phyloP scores from a whole-genome alignment of 345 rosid genomes.

The Passiflora organensis region DNA sequence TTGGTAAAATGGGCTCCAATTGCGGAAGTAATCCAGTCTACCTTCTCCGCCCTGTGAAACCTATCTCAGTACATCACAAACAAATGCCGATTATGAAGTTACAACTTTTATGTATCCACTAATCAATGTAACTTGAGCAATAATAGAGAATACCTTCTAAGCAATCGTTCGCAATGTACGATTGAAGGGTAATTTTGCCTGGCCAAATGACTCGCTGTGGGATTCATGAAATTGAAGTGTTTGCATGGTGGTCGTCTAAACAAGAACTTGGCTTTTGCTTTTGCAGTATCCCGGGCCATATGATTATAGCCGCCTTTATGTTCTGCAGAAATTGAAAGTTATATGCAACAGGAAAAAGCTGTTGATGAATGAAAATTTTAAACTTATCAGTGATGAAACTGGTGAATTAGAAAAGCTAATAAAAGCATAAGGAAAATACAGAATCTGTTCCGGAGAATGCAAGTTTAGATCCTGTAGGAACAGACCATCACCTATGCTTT shows the following conservation, averaged over 20 bases:
- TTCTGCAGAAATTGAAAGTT: constrained; percentile 16
- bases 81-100: no score
- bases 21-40: constrained; percentile 29
- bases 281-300: constrained; percentile 13
- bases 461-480: no score
- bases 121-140: constrained; percentile 2
- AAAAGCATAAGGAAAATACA: no score
- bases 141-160: constrained; percentile 34
- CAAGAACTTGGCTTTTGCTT: constrained; percentile 15
- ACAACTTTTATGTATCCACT: background rate
- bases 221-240: constrained; percentile 64
- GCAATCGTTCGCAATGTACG: constrained; percentile 31
- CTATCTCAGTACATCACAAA: constrained; percentile 38
- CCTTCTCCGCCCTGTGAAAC: constrained; percentile 32
- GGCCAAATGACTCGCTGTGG: constrained; percentile 84
- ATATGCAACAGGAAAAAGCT: no score
- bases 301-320: constrained; percentile 7
- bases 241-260: constrained; percentile 29
- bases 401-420: no score
- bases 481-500: background rate
- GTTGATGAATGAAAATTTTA: no score
- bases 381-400: no score
- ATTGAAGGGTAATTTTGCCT: constrained; percentile 48
- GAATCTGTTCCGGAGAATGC: no score
- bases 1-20: constrained; percentile 47